Conservation (phyloP, 305 asterid species). For the Fraxinus dipetala region DNA sequence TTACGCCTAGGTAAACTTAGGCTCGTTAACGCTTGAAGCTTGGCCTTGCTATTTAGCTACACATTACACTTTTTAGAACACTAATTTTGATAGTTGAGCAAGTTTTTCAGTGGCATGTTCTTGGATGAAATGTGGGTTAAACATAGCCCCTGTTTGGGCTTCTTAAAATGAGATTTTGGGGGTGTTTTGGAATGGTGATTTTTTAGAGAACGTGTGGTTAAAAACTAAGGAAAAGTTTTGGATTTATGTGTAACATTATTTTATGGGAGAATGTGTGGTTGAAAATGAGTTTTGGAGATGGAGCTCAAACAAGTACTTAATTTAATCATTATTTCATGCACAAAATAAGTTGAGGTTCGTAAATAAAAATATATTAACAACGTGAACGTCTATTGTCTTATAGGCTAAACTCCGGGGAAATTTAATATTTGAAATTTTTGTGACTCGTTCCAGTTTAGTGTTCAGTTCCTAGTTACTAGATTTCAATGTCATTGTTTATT, state of each 20-base stretch:
- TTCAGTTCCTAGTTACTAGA: conserved; percentile 12
- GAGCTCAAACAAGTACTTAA: background rate
- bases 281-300: no score
- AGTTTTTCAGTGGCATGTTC: conserved; percentile 2
- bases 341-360: conserved; percentile 13
- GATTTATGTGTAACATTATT: no score
- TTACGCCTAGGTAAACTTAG: background rate
- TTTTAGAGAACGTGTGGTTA: no score
- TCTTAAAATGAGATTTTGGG: no score
- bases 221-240: no score
- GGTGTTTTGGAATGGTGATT: no score
- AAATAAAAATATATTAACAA: background rate
- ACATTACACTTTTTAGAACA: background rate
- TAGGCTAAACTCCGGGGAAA: background rate
- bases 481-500: conserved; percentile 11
- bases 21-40: background rate
- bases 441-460: conserved; percentile 12
- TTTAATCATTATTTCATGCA: background rate
- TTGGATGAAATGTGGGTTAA: conserved; percentile 9
- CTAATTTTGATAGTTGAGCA: background rate
- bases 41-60: background rate
- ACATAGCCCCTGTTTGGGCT: background rate
- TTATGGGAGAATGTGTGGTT: no score
- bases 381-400: background rate
- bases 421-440: background rate